Evolutionary conservation across 768 basidiomycete species (phyloP).

Genomic region (Amanita polypyramis): DNA sequence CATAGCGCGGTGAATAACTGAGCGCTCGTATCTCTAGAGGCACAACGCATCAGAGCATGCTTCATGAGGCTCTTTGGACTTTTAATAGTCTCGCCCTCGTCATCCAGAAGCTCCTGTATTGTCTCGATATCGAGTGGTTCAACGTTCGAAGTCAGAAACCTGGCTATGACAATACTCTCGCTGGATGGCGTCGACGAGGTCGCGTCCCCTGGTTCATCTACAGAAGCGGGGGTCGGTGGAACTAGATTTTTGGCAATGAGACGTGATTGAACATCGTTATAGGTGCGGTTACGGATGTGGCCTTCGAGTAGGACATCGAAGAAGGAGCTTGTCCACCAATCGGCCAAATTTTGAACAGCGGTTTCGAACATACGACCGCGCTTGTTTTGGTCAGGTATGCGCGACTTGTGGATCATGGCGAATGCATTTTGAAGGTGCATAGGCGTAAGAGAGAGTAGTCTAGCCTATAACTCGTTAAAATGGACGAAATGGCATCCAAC

Average conservation of each 20-base stretch:
- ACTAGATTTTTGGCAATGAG: slow-evolving; percentile 22
- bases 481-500: slow-evolving; percentile 3
- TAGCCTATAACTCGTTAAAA: slow-evolving; percentile 43
- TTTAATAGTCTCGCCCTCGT: slow-evolving; percentile 59
- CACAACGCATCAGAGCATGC: slow-evolving; percentile 70
- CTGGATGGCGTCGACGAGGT: not conserved
- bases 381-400: slow-evolving; percentile 67
- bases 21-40: slow-evolving; percentile 78
- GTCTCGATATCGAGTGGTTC: slow-evolving; percentile 23
- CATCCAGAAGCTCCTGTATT: slow-evolving; percentile 35
- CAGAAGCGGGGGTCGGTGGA: not conserved
- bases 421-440: slow-evolving; percentile 74
- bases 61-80: slow-evolving; percentile 88
- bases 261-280: slow-evolving; percentile 54
- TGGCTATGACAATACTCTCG: not conserved
- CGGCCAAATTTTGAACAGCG: slow-evolving; percentile 59
- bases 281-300: slow-evolving; percentile 68
- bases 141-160: slow-evolving; percentile 1
- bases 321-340: slow-evolving; percentile 79
- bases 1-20: slow-evolving; percentile 89
- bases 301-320: slow-evolving; percentile 53
- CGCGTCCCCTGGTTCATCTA: not conserved
- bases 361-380: slow-evolving; percentile 85
- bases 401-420: slow-evolving; percentile 68
- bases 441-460: slow-evolving; percentile 81